Percentiles rank a stretch among this genome's conserved stretches.
These are phyloP conservation scores for Globisporangium yorkense DNA, from an alignment of 352 stramenopile genomes.

Conservation along the genomic window DNA sequence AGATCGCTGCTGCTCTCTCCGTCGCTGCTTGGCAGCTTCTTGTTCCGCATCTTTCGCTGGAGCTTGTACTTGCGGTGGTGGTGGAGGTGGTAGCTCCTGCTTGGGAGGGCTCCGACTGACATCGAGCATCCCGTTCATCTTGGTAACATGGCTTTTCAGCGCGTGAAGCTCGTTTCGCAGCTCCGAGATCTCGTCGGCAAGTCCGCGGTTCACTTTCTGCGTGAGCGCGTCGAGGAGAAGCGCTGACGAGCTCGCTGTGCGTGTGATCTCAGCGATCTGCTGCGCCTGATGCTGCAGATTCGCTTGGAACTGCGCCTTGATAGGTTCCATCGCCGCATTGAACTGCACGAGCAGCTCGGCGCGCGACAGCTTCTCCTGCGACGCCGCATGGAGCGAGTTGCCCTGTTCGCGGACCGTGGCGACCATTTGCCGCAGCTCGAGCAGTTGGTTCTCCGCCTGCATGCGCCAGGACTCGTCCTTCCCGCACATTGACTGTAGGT, in stretches of 20 bases:
- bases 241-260: slow-evolving; percentile 47
- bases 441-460: slow-evolving; percentile 74
- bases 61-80: not conserved
- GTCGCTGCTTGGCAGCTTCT: slow-evolving; percentile 15
- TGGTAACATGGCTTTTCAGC: slow-evolving; percentile 47
- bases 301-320: slow-evolving; percentile 73
- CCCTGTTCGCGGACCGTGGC: slow-evolving; percentile 62
- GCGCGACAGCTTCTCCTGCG: slow-evolving; percentile 73
- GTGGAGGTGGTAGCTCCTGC: not conserved
- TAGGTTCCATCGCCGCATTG: slow-evolving; percentile 71
- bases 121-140: slow-evolving; percentile 21
- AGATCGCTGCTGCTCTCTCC: slow-evolving; percentile 13
- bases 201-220: slow-evolving; percentile 56
- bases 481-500: slow-evolving; percentile 76
- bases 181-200: slow-evolving; percentile 44
- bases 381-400: slow-evolving; percentile 49
- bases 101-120: slow-evolving; percentile 4
- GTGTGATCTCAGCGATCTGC: slow-evolving; percentile 64
- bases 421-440: slow-evolving; percentile 72
- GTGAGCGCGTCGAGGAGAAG: slow-evolving; percentile 52
- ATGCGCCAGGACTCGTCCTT: slow-evolving; percentile 85
- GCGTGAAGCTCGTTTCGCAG: slow-evolving; percentile 48
- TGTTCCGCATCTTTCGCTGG: slow-evolving; percentile 3
- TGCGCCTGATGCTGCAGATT: slow-evolving; percentile 68
- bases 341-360: slow-evolving; percentile 76